Conservation (phyloP, 495 filamentous ascomycete species). For the Aspergillus homomorphus region DNA sequence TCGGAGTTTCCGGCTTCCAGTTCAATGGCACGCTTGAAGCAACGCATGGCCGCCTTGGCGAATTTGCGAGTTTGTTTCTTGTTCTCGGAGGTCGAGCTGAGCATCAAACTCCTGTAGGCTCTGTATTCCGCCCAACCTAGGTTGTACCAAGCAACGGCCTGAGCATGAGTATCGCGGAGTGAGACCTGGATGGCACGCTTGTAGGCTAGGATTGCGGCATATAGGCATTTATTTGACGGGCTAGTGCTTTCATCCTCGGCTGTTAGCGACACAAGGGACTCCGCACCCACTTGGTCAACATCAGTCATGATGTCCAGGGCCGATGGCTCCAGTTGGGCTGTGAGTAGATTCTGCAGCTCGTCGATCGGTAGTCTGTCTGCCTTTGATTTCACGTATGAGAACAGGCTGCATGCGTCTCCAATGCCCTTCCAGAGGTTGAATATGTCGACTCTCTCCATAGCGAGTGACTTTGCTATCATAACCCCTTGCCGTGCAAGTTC, state of each 20-base stretch:
- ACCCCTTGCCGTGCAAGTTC: constrained; percentile 63
- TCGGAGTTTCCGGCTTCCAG: constrained; percentile 92
- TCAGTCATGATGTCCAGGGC: constrained; percentile 64
- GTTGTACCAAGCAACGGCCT: constrained; percentile 95
- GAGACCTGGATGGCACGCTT: constrained; percentile 79
- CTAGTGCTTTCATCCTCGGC: constrained; percentile 40
- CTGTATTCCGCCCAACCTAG: constrained; percentile 90
- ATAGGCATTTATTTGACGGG: constrained; percentile 43
- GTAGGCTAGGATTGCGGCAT: constrained; percentile 75
- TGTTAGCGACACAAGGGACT: constrained; percentile 36
- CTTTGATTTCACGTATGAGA: constrained; percentile 70
- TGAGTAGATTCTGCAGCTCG: constrained; percentile 54
- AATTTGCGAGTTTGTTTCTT: constrained; percentile 55
- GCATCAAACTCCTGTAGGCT: constrained; percentile 62
- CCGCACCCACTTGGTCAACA: constrained; percentile 64
- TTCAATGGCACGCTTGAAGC: constrained; percentile 97
- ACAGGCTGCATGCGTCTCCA: constrained; percentile 83
- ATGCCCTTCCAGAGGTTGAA: constrained; percentile 96
- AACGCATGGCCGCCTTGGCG: constrained; percentile 77
- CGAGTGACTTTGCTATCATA: constrained; percentile 49
- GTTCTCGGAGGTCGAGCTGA: constrained; percentile 32
- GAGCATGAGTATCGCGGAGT: constrained; percentile 76
- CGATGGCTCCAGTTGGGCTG: constrained; percentile 44
- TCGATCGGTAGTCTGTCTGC: constrained; percentile 55
- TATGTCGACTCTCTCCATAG: constrained; percentile 53